A percentile compares a stretch with the other conserved stretches of the same genome.
Evolutionary conservation across 2,329 filamentous ascomycete genomes (phyloP).

Genomic region (Botrytis deweyae): DNA sequence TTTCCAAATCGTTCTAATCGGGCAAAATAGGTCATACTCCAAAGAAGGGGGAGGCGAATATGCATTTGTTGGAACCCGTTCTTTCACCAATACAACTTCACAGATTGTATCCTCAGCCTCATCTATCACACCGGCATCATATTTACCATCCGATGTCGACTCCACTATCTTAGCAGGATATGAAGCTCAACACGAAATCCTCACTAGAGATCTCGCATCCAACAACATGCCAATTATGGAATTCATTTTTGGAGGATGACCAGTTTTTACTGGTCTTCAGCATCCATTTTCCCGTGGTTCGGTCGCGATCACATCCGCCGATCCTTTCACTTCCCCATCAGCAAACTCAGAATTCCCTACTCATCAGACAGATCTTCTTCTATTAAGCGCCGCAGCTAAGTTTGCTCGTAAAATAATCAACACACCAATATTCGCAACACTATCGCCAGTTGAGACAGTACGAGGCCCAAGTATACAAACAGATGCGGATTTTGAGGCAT

Average conservation of each 20-base stretch:
- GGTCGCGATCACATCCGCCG: conserved; percentile 52
- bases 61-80: conserved; percentile 11
- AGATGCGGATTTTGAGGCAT: conserved; percentile 9
- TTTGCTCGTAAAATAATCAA: conserved; percentile 1
- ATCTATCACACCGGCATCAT: conserved; percentile 8
- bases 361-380: conserved; percentile 33
- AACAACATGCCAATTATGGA: conserved; percentile 15
- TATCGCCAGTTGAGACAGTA: conserved; percentile 10
- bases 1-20: not conserved
- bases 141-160: not conserved
- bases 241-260: conserved; percentile 7
- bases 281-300: conserved; percentile 57
- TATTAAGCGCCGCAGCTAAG: not conserved
- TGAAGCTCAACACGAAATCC: conserved; percentile 16
- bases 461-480: conserved; percentile 1
- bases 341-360: conserved; percentile 57
- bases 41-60: conserved; percentile 8
- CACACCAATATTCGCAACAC: not conserved
- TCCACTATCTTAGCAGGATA: conserved; percentile 14
- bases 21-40: conserved; percentile 13
- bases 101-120: conserved; percentile 1
- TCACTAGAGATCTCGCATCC: conserved; percentile 18
- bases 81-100: conserved; percentile 15
- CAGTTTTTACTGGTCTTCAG: conserved; percentile 49
- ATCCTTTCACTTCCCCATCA: conserved; percentile 43